Evolutionary conservation across 495 filamentous ascomycete species (phyloP).

Genomic region (Astrothelium macrocarpum): DNA sequence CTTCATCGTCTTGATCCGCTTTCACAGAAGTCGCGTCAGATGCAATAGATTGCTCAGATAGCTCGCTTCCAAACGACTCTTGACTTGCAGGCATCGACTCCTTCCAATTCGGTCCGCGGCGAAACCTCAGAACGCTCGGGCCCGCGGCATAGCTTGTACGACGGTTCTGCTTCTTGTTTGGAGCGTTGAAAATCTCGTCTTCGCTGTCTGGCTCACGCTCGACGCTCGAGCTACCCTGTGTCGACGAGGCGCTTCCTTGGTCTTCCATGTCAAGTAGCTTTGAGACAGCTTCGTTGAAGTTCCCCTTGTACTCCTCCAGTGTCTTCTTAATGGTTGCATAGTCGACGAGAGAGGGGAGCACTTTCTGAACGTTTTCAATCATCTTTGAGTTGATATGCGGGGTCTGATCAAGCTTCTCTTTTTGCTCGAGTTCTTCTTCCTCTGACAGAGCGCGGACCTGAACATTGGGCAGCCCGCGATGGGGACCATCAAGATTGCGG

Average conservation of each 20-base stretch:
- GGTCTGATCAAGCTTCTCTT: constrained; percentile 33
- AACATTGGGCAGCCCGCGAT: constrained; percentile 46
- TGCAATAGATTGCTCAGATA: constrained; percentile 10
- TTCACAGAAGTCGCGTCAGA: not conserved
- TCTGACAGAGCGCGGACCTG: constrained; percentile 22
- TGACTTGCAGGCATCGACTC: constrained; percentile 5
- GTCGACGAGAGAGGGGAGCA: constrained; percentile 47
- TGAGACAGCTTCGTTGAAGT: constrained; percentile 50
- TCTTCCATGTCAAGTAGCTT: constrained; percentile 46
- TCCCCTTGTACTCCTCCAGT: constrained; percentile 50
- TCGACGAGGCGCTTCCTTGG: constrained; percentile 31
- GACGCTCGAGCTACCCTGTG: constrained; percentile 35
- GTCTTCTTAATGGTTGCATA: constrained; percentile 46
- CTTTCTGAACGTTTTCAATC: constrained; percentile 47
- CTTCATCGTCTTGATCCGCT: not conserved
- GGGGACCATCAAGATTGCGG: constrained; percentile 50
- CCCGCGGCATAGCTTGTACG: constrained; percentile 29
- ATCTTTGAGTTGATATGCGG: constrained; percentile 48
- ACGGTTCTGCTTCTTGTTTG: constrained; percentile 43
- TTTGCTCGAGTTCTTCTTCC: constrained; percentile 23
- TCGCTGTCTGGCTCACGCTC: constrained; percentile 42
- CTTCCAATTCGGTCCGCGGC: not conserved
- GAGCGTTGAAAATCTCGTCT: constrained; percentile 32
- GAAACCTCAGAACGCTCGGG: not conserved
- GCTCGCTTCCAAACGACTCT: constrained; percentile 19